Evolutionary conservation across 1,284 basidiomycete genomes (phyloP).

Genomic region (Ceratobasidium sp.): DNA sequence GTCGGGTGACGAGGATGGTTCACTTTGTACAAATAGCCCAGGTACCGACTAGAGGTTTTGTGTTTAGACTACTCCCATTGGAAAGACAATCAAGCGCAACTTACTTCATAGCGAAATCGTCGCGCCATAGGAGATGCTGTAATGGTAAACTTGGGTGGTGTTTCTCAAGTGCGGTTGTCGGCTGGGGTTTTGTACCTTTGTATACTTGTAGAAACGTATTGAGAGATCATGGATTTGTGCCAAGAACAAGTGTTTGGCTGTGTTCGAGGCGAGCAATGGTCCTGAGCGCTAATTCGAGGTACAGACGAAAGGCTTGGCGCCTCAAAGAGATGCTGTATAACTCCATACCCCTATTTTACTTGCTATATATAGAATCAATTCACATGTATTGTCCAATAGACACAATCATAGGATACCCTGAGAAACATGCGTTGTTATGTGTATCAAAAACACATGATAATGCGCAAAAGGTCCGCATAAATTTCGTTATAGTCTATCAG

Average conservation of each 20-base stretch:
- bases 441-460: neutral
- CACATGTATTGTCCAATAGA: neutral
- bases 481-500: neutral
- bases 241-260: neutral
- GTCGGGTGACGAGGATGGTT: slow-evolving; percentile 52
- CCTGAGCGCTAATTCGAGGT: slow-evolving; percentile 6
- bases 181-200: neutral
- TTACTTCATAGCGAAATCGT: slow-evolving; percentile 24
- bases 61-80: neutral
- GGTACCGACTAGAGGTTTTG: slow-evolving; percentile 54
- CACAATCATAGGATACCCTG: no score
- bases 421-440: no score
- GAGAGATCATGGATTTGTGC: neutral
- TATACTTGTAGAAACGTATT: neutral
- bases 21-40: slow-evolving; percentile 59
- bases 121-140: neutral
- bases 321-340: neutral
- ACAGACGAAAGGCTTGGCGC: slow-evolving; percentile 18
- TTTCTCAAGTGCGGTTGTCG: neutral
- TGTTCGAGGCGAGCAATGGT: slow-evolving; percentile 29
- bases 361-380: neutral
- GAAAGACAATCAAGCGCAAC: neutral
- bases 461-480: neutral
- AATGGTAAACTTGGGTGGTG: neutral
- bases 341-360: neutral